These are phyloP conservation scores for Candida golubevii DNA, from an alignment of 805 yeast genomes.

Conservation along the genomic window DNA sequence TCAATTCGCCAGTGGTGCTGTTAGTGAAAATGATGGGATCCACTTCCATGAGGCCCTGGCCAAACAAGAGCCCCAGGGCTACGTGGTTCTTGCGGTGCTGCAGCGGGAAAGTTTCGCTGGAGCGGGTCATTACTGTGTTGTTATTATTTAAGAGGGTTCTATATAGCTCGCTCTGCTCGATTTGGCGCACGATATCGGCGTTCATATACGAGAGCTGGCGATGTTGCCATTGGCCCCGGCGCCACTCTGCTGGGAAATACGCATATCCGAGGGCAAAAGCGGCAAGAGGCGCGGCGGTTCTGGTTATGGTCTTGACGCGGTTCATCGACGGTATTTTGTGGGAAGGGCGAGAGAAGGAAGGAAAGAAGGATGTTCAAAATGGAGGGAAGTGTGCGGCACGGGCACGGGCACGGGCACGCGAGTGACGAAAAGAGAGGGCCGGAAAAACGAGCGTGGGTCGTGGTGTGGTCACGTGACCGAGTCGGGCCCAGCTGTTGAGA, in stretches of 20 bases:
- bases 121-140: slow-evolving; percentile 5
- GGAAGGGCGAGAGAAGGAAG: not conserved
- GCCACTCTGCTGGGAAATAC: slow-evolving; percentile 18
- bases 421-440: too few species aligned
- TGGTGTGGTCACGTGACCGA: too few species aligned
- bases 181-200: slow-evolving; percentile 23
- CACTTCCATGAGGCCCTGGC: slow-evolving; percentile 62
- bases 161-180: slow-evolving; percentile 34
- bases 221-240: slow-evolving; percentile 12
- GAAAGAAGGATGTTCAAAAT: too few species aligned
- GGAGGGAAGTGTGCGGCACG: too few species aligned
- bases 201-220: slow-evolving; percentile 14
- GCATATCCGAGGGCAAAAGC: slow-evolving; percentile 18
- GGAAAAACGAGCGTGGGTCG: too few species aligned
- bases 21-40: slow-evolving; percentile 70
- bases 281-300: slow-evolving; percentile 13
- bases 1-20: slow-evolving; percentile 46
- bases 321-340: slow-evolving; percentile 2
- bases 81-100: slow-evolving; percentile 63
- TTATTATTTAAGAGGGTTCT: slow-evolving; percentile 6
- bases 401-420: too few species aligned
- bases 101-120: slow-evolving; percentile 40
- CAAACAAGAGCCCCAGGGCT: slow-evolving; percentile 66
- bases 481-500: too few species aligned
- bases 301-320: slow-evolving; percentile 9